A percentile compares a stretch with the other conserved stretches of the same genome.
Evolutionary conservation across 805 yeast species (phyloP).

Genomic region (Wickerhamiella australiensis): DNA sequence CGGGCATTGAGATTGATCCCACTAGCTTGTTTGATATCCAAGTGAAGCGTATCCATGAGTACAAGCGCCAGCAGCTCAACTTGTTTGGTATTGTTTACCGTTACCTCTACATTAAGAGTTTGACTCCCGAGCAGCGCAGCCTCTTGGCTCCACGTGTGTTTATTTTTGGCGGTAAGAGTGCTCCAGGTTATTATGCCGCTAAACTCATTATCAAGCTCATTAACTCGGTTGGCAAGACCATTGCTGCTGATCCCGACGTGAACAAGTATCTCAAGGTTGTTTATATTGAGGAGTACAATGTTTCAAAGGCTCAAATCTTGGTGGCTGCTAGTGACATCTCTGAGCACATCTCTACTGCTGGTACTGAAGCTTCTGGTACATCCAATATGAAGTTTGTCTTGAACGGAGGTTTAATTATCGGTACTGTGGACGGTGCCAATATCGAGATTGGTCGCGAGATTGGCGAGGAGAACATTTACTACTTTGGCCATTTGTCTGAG

Average conservation of each 20-base stretch:
- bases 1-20: conserved; percentile 46
- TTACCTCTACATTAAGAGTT: conserved; percentile 60
- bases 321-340: conserved; percentile 83
- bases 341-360: conserved; percentile 93
- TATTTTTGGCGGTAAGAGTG: conserved; percentile 88
- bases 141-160: conserved; percentile 63
- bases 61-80: conserved; percentile 88
- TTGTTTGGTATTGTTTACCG: conserved; percentile 81
- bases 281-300: conserved; percentile 85
- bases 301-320: conserved; percentile 84
- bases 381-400: conserved; percentile 91
- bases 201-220: conserved; percentile 77
- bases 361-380: conserved; percentile 94
- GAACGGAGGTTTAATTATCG: conserved; percentile 87
- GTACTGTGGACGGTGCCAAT: conserved; percentile 95
- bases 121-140: conserved; percentile 48
- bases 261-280: conserved; percentile 72
- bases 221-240: conserved; percentile 67
- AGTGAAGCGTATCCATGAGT: conserved; percentile 91
- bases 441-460: conserved; percentile 89
- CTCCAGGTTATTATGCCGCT: conserved; percentile 97
- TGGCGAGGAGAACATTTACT: conserved; percentile 84
- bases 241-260: conserved; percentile 65
- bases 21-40: conserved; percentile 77
- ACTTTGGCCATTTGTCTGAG: conserved; percentile 84